Percentiles rank a stretch among this genome's conserved stretches.
Conservation (phyloP, 129 eudicot genomes). For the Ambrosia trifida region DNA sequence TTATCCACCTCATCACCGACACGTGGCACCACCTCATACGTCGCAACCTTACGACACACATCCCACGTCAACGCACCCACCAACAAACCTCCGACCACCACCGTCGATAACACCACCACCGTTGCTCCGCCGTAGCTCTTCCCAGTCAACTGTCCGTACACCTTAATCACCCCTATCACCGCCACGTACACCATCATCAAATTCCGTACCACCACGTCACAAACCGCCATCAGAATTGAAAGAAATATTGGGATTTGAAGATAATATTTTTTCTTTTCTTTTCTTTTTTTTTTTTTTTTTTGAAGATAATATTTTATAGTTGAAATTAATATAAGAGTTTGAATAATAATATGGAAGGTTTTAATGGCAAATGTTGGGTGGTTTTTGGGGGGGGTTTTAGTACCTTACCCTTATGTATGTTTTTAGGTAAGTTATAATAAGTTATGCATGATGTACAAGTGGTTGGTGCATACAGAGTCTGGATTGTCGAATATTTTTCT, state of each 20-base stretch:
- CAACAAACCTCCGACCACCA: constrained; percentile 46
- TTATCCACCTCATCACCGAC: constrained; percentile 36
- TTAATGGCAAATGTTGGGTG: constrained; percentile 29
- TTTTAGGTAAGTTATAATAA: neutral
- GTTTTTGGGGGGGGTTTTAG: neutral
- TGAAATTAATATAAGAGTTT: constrained; percentile 17
- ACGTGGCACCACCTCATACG: constrained; percentile 30
- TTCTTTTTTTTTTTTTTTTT: too few species aligned
- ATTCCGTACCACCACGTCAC: constrained; percentile 61
- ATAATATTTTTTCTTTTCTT: too few species aligned
- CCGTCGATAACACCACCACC: constrained; percentile 62
- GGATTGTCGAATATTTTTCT: neutral
- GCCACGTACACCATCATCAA: constrained; percentile 56
- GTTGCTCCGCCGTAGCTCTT: constrained; percentile 57
- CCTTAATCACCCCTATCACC: constrained; percentile 62
- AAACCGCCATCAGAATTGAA: constrained; percentile 53
- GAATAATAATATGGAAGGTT: neutral
- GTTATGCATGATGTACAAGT: neutral
- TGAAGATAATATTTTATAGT: constrained; percentile 9
- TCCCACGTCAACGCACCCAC: constrained; percentile 64
- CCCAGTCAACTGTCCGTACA: constrained; percentile 50
- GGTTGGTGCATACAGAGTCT: neutral
- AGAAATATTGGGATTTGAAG: constrained; percentile 3
- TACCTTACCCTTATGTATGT: too few species aligned
- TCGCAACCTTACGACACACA: constrained; percentile 64